Evolutionary conservation across 2,329 filamentous ascomycete species (phyloP).

Genomic region (Amesomyces nigricolor): DNA sequence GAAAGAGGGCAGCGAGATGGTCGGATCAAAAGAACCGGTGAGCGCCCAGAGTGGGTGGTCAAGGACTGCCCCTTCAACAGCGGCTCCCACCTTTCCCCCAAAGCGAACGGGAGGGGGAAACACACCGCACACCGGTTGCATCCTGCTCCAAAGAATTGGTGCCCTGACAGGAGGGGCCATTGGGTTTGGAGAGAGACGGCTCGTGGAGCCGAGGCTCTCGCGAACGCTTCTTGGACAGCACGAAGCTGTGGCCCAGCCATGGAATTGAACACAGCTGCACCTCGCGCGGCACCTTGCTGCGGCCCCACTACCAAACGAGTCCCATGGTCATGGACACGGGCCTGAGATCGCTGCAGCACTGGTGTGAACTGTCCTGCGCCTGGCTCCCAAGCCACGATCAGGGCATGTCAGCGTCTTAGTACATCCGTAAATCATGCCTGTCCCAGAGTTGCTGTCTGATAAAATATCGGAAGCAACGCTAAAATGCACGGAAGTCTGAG

Average conservation of each 20-base stretch:
- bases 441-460: no score
- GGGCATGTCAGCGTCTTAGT: no score
- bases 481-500: no score
- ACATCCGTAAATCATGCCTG: no score
- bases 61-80: not conserved
- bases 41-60: constrained; percentile 10
- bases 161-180: not conserved
- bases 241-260: not conserved
- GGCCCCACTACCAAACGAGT: no score
- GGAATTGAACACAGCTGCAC: no score
- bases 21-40: constrained; percentile 25
- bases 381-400: no score
- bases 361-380: no score
- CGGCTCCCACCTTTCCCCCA: not conserved
- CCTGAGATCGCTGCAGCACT: no score
- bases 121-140: constrained; percentile 7
- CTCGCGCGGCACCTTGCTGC: no score
- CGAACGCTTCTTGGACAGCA: not conserved
- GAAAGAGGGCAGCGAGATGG: constrained; percentile 16
- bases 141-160: constrained; percentile 6
- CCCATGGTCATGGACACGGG: no score
- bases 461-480: no score
- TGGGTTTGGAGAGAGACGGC: not conserved
- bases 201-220: constrained; percentile 2
- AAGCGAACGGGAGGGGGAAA: not conserved